Evolutionary conservation across 73 alveolate species (phyloP).

Genomic region (Paramecium pentaurelia): DNA sequence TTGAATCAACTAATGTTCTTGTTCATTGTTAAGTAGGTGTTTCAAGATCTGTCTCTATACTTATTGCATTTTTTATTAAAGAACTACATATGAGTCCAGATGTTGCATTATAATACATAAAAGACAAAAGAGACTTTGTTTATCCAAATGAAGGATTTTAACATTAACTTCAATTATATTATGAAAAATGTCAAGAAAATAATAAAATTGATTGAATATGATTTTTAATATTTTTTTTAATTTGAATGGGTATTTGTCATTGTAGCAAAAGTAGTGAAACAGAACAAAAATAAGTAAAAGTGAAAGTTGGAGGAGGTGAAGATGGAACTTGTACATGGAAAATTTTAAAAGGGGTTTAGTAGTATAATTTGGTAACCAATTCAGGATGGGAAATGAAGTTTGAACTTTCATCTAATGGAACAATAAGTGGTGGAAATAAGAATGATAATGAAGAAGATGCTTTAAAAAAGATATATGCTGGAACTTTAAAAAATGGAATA

Average conservation of each 20-base stretch:
- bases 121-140: slow-evolving; percentile 78
- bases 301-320: slow-evolving; percentile 27
- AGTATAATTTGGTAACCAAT: not conserved
- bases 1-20: slow-evolving; percentile 61
- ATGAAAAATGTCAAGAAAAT: not conserved
- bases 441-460: slow-evolving; percentile 32
- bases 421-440: slow-evolving; percentile 2
- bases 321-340: slow-evolving; percentile 31
- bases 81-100: slow-evolving; percentile 73
- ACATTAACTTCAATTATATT: not conserved
- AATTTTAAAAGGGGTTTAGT: not conserved
- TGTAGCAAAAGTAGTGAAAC: not conserved
- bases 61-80: slow-evolving; percentile 88
- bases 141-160: slow-evolving; percentile 90
- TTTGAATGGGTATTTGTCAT: slow-evolving; percentile 7
- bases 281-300: not conserved
- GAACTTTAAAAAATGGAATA: not conserved
- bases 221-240: not conserved
- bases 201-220: not conserved
- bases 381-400: slow-evolving; percentile 43
- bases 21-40: slow-evolving; percentile 95
- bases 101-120: slow-evolving; percentile 85
- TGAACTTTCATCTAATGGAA: not conserved
- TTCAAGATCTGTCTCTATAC: slow-evolving; percentile 89
- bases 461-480: slow-evolving; percentile 7